Evolutionary conservation across 1,284 basidiomycete genomes (phyloP).

Genomic region (Cerrena zonata): DNA sequence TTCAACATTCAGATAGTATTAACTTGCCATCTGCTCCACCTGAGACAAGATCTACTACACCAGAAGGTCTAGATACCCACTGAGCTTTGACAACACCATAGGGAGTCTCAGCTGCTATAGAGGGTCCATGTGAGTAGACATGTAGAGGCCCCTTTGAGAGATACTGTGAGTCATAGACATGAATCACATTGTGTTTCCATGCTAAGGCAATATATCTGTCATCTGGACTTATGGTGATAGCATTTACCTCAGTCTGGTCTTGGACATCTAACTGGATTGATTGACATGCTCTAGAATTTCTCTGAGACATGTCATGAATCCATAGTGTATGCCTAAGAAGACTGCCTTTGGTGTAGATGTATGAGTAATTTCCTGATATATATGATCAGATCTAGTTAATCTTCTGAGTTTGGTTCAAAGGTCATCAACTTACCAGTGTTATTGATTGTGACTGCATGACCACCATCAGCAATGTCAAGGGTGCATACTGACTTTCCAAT

Average conservation of each 20-base stretch:
- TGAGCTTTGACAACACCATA: slow-evolving; percentile 52
- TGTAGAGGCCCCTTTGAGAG: slow-evolving; percentile 40
- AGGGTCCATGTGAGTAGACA: slow-evolving; percentile 39
- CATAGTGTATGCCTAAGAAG: slow-evolving; percentile 34
- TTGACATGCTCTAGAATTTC: not conserved
- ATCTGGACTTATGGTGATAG: slow-evolving; percentile 53
- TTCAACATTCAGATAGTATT: not conserved
- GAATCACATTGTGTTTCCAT: slow-evolving; percentile 51
- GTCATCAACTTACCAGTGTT: slow-evolving; percentile 1
- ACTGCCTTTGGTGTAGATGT: slow-evolving; percentile 32
- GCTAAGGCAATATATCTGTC: slow-evolving; percentile 54
- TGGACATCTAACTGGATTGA: not conserved
- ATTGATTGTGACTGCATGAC: slow-evolving; percentile 25
- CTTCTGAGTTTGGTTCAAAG: not conserved
- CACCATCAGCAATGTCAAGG: slow-evolving; percentile 45
- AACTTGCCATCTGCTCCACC: slow-evolving; percentile 58
- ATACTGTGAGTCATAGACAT: slow-evolving; percentile 60
- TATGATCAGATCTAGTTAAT: no score
- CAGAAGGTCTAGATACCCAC: slow-evolving; percentile 46
- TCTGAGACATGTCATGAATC: slow-evolving; percentile 27
- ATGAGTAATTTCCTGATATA: not conserved
- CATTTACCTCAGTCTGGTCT: slow-evolving; percentile 37
- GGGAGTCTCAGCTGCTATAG: slow-evolving; percentile 21
- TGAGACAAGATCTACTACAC: slow-evolving; percentile 47
- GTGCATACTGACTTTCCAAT: slow-evolving; percentile 23